Conservation (phyloP, 768 basidiomycete species). For the Russula sp. region DNA sequence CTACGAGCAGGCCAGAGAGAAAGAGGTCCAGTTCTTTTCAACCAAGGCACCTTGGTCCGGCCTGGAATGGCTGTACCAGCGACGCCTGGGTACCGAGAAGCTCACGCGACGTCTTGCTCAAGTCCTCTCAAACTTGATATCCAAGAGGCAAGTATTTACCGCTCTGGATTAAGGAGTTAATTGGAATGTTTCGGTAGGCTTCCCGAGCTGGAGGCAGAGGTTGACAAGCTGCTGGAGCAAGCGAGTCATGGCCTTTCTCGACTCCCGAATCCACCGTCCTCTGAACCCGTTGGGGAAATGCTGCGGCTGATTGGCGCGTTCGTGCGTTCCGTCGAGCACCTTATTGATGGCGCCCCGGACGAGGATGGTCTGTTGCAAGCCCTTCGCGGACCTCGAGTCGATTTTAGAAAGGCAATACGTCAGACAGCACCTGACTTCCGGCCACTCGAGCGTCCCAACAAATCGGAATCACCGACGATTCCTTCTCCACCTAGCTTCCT, state of each 20-base stretch:
- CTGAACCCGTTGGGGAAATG: conserved; percentile 50
- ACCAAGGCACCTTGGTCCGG: conserved; percentile 10
- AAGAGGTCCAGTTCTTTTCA: conserved; percentile 18
- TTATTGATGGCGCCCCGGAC: background rate
- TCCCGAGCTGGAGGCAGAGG: conserved; percentile 52
- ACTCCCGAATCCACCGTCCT: conserved; percentile 45
- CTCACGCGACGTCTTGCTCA: conserved; percentile 13
- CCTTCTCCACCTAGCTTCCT: background rate
- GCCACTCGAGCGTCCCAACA: background rate
- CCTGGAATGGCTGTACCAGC: conserved; percentile 10
- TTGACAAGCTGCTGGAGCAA: conserved; percentile 37
- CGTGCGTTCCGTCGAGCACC: background rate
- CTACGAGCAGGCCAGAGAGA: conserved; percentile 17
- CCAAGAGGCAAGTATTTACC: conserved; percentile 6
- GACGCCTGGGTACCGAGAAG: conserved; percentile 20
- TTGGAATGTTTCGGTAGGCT: conserved; percentile 36
- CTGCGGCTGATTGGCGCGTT: conserved; percentile 23
- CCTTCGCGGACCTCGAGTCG: background rate
- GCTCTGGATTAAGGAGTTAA: background rate
- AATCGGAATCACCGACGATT: background rate
- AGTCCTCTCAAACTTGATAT: conserved; percentile 14
- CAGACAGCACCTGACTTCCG: background rate
- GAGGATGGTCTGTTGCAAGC: background rate
- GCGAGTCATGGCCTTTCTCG: conserved; percentile 29
- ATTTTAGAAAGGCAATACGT: background rate